Evolutionary conservation across 768 basidiomycete species (phyloP).

Genomic region (Tulasnella sp.): DNA sequence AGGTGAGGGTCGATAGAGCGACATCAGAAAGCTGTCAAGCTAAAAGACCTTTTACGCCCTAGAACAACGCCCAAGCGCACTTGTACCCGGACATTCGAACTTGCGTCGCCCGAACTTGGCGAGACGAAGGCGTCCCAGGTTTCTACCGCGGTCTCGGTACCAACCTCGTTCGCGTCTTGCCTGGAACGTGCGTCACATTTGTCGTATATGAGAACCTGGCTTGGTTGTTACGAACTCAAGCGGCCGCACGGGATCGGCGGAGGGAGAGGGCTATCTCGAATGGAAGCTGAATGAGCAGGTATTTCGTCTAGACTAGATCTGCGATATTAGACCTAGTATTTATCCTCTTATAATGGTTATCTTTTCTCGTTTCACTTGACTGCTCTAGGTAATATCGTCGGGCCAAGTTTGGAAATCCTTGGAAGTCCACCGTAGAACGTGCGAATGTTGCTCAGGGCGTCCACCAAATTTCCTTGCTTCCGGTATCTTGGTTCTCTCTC

Average conservation of each 20-base stretch:
- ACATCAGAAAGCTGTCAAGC: neutral
- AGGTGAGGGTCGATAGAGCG: constrained; percentile 49
- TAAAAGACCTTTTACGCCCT: neutral
- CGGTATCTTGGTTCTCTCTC: neutral
- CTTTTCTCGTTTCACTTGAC: neutral
- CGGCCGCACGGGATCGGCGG: constrained; percentile 12
- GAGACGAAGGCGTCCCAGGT: constrained; percentile 71
- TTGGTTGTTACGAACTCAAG: constrained; percentile 62
- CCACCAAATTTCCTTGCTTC: constrained; percentile 6
- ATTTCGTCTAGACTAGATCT: neutral
- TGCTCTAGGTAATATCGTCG: neutral
- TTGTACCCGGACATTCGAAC: constrained; percentile 80
- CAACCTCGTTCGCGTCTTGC: constrained; percentile 89
- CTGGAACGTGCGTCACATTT: constrained; percentile 96
- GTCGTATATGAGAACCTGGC: constrained; percentile 95
- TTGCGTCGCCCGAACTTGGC: constrained; percentile 76
- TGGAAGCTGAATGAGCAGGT: neutral
- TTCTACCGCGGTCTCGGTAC: constrained; percentile 96
- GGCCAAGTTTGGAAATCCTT: neutral
- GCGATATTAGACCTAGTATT: neutral
- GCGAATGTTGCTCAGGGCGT: neutral
- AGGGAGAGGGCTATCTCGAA: neutral
- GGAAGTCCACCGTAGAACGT: neutral
- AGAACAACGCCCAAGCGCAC: constrained; percentile 65
- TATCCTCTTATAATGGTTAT: neutral